A percentile compares a stretch with the other conserved stretches of the same genome.
Conservation (phyloP, 2,329 filamentous ascomycete species). For the Claviceps quebecensis region DNA sequence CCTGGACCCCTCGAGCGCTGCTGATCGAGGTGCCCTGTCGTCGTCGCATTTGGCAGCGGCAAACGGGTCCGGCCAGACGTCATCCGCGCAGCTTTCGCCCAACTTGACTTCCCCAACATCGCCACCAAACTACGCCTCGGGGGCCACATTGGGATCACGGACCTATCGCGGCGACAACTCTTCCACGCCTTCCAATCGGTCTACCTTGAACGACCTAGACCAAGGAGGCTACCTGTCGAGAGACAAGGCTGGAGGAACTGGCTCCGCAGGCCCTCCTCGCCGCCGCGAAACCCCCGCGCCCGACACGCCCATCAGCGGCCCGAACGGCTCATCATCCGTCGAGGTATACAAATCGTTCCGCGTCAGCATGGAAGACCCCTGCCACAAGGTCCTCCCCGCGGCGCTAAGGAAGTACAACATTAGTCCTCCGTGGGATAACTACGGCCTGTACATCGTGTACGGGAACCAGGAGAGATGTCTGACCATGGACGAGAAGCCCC, state of each 20-base stretch:
- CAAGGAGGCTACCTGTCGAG: constrained; percentile 17
- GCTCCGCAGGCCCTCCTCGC: constrained; percentile 28
- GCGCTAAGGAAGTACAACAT: constrained; percentile 98
- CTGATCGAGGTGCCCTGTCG: constrained; percentile 49
- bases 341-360: constrained; percentile 99
- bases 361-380: constrained; percentile 95
- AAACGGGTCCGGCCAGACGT: constrained; percentile 48
- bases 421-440: constrained; percentile 93
- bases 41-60: constrained; percentile 58
- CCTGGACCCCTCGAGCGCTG: constrained; percentile 55
- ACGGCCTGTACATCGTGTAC: constrained; percentile 95
- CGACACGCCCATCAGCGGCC: constrained; percentile 46
- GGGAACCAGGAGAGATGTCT: constrained; percentile 95
- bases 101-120: constrained; percentile 58
- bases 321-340: constrained; percentile 47
- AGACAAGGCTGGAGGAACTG: constrained; percentile 13
- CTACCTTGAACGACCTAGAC: constrained; percentile 40
- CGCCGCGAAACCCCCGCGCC: constrained; percentile 48
- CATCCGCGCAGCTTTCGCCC: constrained; percentile 43
- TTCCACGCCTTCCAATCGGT: constrained; percentile 34
- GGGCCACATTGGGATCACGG: constrained; percentile 45
- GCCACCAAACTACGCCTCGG: constrained; percentile 39
- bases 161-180: constrained; percentile 45
- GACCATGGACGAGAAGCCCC: constrained; percentile 78
- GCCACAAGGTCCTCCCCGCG: constrained; percentile 90